Base-by-base conservation (phyloP, 345 rosid genomes). In the Diplotaxis tenuifolia region DNA sequence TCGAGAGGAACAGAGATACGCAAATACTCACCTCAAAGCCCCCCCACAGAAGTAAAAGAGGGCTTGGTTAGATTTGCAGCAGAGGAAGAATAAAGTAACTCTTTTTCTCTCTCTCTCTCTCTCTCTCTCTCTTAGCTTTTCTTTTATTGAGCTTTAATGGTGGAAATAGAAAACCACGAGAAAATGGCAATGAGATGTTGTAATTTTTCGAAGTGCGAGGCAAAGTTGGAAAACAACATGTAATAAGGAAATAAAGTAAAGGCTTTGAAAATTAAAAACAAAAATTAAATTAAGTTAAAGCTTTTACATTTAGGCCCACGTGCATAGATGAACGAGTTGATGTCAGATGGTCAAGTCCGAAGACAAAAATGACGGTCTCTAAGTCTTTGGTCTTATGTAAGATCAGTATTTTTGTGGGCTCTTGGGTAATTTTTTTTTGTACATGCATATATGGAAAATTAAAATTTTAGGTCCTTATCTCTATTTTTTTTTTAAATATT, bases 261-360 rank as follows among this genome's bases (percentile, higher is more conserved):
- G 50, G 67, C 72, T 59, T 74, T 59, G 61, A 74, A 62, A 64
- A 54, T 23, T 29, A 14, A 70, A 40, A 60, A 7, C 0, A 18
- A 34, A 22, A 25, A 15, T 8, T 19, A 40, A 40, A 12, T 3
- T 4, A 63, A 25, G n/a, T 3, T 16, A 29, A 14, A 62, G 49
- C 45, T 18, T 27, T 29, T 70, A 67, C 53, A 55, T 31, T 27
- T 62, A 75, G 72, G 40, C 67, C 78, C 86, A 82, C 85, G 83
- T 65, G 62, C 79, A 70, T 31, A 28, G 18, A 54, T 20, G 29
- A 78, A 69, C 76, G 82, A 85, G 90, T 82, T 84, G 29, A 18
- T 0, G 23, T 76, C 81, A 75, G 59, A 34, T 72, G 82, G 87
- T 84, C 87, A 88, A 78, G 65, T 65, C 73, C 56, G 1, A 45